Evolutionary conservation across 78 protist genomes (phyloP), one percentile per base, ranked within the genome.

Genomic region (Polysphondylium violaceum): DNA sequence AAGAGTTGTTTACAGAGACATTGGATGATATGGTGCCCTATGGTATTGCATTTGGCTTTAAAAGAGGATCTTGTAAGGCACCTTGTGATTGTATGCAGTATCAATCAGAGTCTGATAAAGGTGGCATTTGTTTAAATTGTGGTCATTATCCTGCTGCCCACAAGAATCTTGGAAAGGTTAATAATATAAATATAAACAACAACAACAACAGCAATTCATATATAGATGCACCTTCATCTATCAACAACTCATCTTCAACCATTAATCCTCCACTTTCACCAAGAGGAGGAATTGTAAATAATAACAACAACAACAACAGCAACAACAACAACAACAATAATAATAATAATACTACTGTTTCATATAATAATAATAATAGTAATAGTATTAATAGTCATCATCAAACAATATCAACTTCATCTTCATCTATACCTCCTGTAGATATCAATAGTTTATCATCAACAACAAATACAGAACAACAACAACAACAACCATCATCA

Each of bases 111-210:
- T 55, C 69, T 59, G 74, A 59, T 58, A 83, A 83, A 56, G 91
- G 91, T 69, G 91, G 79, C 23, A 69, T 69, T 1, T 83, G 91
- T 83, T 40, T 69, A 8, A 83, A 83, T 43, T 83, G 91, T 71
- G 91, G 91, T 12, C 91, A 83, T 31, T 83, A 83, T 69, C 91
- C 91, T 6, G 91, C 91, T 17, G 50, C 31, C n/a, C 91, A 83
- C 29, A 69, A 67, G 33, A 83, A 83, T 33, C 67, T 83, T 11
- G 91, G 91, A 14, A 83, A 69, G 47, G 21, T 69, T 65, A 36
- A 41, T 38, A 38, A 25, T 38, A 38, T 11, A n/a, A 55, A 12
- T 27, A 19, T 35, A 21, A 71, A n/a, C 58, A 19, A 55, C 44
- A 53, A 55, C 11, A 40, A 21, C 40, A 25, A 29, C 14, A 16